These are phyloP conservation scores for Neurospora sublineolata DNA, from an alignment of 495 filamentous ascomycete species.

Conservation along the genomic window DNA sequence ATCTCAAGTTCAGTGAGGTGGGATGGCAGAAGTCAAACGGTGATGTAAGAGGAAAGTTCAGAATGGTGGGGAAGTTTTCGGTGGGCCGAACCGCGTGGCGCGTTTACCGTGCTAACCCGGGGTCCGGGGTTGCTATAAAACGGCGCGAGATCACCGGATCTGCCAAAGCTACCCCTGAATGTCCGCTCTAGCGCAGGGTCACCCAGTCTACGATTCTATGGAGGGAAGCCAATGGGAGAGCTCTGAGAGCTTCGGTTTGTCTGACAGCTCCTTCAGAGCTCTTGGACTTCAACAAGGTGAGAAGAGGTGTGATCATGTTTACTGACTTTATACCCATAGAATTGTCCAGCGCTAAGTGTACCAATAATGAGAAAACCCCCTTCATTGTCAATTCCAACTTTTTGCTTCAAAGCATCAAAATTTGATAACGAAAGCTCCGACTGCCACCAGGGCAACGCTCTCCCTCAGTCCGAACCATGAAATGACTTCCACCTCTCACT, in stretches of 20 bases:
- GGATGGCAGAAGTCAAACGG: not conserved
- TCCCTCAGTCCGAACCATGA: not conserved
- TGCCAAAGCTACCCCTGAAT: not conserved
- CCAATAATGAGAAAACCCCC: not conserved
- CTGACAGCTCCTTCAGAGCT: not conserved
- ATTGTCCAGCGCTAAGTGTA: not conserved
- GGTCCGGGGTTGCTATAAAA: not conserved
- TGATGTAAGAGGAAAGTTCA: not conserved
- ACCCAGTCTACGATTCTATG: not conserved
- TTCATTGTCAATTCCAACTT: not conserved
- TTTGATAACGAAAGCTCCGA: not conserved
- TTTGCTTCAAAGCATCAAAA: not conserved
- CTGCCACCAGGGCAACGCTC: not conserved
- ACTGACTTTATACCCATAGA: not conserved
- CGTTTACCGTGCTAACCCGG: not conserved
- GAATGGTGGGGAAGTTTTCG: not conserved
- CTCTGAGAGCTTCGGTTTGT: not conserved
- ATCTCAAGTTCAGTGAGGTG: not conserved
- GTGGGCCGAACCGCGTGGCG: not conserved
- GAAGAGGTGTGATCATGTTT: not conserved
- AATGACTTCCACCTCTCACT: not conserved
- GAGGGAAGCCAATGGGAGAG: not conserved
- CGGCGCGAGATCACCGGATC: not conserved
- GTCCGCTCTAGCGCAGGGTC: not conserved
- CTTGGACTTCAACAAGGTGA: not conserved